Evolutionary conservation across 169 alveolate species (phyloP).

Genomic region (Cryptosporidium ryanae): DNA sequence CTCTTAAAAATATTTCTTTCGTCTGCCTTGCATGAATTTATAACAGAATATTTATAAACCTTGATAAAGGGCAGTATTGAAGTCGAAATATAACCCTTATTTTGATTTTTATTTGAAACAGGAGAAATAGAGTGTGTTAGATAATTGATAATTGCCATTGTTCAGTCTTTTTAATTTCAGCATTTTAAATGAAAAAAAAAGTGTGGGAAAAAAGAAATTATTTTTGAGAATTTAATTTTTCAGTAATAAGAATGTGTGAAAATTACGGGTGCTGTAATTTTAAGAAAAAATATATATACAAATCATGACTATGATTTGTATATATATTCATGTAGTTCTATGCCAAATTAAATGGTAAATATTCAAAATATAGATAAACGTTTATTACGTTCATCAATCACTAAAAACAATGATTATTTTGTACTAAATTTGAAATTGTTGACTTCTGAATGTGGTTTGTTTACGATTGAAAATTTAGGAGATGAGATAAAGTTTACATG

Average conservation of each 20-base stretch:
- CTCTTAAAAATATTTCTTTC: background rate
- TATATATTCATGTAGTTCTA: too few species aligned
- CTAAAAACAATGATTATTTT: constrained; percentile 31
- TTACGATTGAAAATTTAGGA: constrained; percentile 19
- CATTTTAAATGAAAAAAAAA: background rate
- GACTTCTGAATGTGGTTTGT: constrained; percentile 7
- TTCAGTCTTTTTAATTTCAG: background rate
- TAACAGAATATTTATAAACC: constrained; percentile 15
- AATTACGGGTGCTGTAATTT: constrained; percentile 19
- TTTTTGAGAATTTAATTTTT: background rate
- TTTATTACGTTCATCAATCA: constrained; percentile 31
- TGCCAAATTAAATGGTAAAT: constrained; percentile 16
- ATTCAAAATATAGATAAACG: constrained; percentile 7
- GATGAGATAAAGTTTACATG: constrained; percentile 31
- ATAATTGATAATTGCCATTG: constrained; percentile 22
- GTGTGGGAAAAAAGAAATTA: constrained; percentile 24
- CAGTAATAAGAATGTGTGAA: constrained; percentile 34
- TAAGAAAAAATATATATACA: background rate
- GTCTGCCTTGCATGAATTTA: constrained; percentile 1
- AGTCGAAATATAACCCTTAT: constrained; percentile 25
- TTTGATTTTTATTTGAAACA: background rate
- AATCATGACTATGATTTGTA: background rate
- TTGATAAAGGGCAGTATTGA: constrained; percentile 19
- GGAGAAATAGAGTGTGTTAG: background rate
- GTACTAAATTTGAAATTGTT: constrained; percentile 9